Conservation (phyloP, 179 eudicot species). For the Silene vulgaris region DNA sequence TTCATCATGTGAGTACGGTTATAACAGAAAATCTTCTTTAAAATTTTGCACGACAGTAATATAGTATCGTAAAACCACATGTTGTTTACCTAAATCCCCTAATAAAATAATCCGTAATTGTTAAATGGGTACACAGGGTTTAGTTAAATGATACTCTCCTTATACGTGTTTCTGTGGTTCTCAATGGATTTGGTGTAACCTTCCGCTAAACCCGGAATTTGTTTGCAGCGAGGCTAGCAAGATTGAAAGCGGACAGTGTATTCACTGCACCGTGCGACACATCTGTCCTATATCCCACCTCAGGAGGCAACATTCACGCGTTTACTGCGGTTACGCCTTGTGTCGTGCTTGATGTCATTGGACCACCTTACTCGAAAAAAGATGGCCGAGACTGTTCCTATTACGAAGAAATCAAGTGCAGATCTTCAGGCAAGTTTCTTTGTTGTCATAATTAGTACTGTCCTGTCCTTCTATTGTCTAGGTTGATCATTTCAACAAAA, state of each 20-base stretch:
- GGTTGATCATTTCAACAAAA: no score
- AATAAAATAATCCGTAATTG: no score
- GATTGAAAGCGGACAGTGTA: constrained; percentile 33
- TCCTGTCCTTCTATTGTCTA: no score
- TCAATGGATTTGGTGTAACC: not conserved
- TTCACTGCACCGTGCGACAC: constrained; percentile 61
- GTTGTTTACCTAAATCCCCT: no score
- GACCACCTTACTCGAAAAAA: constrained; percentile 70
- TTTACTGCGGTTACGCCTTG: constrained; percentile 70
- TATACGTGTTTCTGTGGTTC: not conserved
- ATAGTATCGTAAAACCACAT: no score
- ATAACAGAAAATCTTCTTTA: not conserved
- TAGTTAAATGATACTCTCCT: not conserved
- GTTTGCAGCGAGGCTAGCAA: constrained; percentile 51
- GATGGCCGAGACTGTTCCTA: constrained; percentile 66
- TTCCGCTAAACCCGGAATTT: constrained; percentile 13
- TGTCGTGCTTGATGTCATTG: constrained; percentile 65
- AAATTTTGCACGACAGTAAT: no score
- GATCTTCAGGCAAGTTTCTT: constrained; percentile 39
- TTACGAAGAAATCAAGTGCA: constrained; percentile 39
- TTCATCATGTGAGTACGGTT: constrained; percentile 25
- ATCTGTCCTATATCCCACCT: constrained; percentile 56
- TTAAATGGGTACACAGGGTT: no score
- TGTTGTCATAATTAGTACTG: not conserved
- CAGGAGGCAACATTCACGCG: constrained; percentile 71